Percentiles rank a stretch among this genome's conserved stretches.
Evolutionary conservation across 768 basidiomycete genomes (phyloP).

Genomic region (Termitomyces bulborhizus): DNA sequence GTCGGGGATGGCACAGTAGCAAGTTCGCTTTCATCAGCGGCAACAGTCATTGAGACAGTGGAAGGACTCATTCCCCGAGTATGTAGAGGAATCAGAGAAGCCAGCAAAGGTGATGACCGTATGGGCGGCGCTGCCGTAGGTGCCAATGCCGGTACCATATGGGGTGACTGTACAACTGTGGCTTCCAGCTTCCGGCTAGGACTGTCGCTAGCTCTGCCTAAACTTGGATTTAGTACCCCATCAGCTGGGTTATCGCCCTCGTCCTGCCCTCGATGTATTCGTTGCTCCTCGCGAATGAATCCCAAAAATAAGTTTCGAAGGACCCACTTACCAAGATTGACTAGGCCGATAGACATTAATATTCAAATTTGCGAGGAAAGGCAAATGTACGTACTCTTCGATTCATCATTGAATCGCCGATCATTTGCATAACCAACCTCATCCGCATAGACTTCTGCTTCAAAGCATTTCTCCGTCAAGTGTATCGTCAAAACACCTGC

Average conservation of each 20-base stretch:
- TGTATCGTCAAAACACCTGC: constrained; percentile 86
- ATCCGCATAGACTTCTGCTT: constrained; percentile 93
- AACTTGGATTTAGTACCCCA: constrained; percentile 16
- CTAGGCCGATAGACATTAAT: constrained; percentile 30
- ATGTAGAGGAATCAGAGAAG: constrained; percentile 52
- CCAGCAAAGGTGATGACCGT: constrained; percentile 48
- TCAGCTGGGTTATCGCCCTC: constrained; percentile 21
- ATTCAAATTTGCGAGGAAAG: not conserved
- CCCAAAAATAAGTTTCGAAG: constrained; percentile 78
- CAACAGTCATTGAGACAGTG: constrained; percentile 26
- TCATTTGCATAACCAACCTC: constrained; percentile 70
- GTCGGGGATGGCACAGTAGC: constrained; percentile 13
- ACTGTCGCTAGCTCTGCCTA: constrained; percentile 8
- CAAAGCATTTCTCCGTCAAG: constrained; percentile 83
- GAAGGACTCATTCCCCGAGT: constrained; percentile 21
- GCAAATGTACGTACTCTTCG: constrained; percentile 54
- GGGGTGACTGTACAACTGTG: constrained; percentile 55
- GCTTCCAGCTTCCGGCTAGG: constrained; percentile 13
- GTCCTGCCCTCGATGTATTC: constrained; percentile 27
- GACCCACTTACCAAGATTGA: constrained; percentile 91
- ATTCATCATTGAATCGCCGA: constrained; percentile 66
- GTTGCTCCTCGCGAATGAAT: constrained; percentile 68
- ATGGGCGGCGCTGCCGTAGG: constrained; percentile 38
- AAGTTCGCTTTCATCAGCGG: constrained; percentile 28
- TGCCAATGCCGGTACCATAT: constrained; percentile 60